These are phyloP conservation scores for Lenwebbia sp. DNA, from an alignment of 345 rosid genomes.

Conservation along the genomic window DNA sequence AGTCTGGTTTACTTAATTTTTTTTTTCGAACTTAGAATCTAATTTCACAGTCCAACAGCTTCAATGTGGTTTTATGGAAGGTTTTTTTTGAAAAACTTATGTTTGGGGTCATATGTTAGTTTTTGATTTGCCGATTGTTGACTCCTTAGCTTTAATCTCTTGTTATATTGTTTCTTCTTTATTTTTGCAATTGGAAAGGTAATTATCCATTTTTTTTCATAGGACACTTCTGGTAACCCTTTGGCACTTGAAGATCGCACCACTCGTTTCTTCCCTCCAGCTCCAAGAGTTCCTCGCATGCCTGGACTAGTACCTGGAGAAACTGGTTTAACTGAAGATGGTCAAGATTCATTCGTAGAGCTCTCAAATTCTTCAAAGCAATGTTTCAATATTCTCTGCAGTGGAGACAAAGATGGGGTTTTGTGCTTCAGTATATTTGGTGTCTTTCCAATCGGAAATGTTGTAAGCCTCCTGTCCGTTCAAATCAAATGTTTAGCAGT, in stretches of 20 bases:
- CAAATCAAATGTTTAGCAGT: not conserved
- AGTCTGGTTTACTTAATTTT: not conserved
- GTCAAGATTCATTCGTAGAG: slow-evolving; percentile 73
- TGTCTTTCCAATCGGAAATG: slow-evolving; percentile 79
- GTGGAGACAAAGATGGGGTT: slow-evolving; percentile 80
- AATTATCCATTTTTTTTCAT: not conserved
- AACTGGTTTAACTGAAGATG: slow-evolving; percentile 65
- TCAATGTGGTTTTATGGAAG: not conserved
- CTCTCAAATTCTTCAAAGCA: slow-evolving; percentile 69
- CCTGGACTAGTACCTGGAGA: slow-evolving; percentile 83
- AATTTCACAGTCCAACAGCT: not conserved
- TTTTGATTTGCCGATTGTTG: not conserved
- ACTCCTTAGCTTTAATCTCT: not conserved
- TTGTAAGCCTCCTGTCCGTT: slow-evolving; percentile 42
- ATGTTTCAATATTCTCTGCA: slow-evolving; percentile 80
- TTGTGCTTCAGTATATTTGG: slow-evolving; percentile 87
- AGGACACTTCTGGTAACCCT: slow-evolving; percentile 36
- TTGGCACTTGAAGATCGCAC: slow-evolving; percentile 73
- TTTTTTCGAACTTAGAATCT: not conserved
- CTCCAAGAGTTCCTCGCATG: slow-evolving; percentile 77
- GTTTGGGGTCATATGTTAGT: not conserved
- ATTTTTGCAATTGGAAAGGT: not conserved
- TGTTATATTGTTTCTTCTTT: not conserved
- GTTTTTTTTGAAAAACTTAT: not conserved
- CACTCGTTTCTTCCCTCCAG: slow-evolving; percentile 77